These are phyloP conservation scores for Massariosphaeria phaeospora DNA, from an alignment of 495 filamentous ascomycete species.

Conservation along the genomic window DNA sequence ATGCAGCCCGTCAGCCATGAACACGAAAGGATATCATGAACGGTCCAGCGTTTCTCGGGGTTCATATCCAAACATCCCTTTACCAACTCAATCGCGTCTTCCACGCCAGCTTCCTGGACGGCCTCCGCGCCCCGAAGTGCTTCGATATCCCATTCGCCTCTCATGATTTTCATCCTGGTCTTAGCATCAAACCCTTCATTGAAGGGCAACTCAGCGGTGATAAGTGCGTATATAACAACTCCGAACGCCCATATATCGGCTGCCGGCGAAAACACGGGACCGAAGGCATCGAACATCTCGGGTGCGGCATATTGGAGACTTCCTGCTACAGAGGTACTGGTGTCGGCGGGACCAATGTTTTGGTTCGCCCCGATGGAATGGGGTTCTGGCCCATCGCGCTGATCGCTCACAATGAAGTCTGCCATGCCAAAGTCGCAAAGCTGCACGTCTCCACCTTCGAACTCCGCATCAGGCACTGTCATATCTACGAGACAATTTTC, in stretches of 20 bases:
- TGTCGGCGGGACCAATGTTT: constrained; percentile 53
- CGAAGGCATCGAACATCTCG: constrained; percentile 49
- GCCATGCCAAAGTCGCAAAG: constrained; percentile 75
- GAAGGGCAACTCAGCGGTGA: constrained; percentile 66
- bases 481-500: constrained; percentile 70
- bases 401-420: constrained; percentile 59
- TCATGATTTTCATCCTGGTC: constrained; percentile 56
- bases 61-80: constrained; percentile 42
- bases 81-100: constrained; percentile 38
- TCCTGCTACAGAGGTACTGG: constrained; percentile 54
- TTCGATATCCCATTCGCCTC: constrained; percentile 57
- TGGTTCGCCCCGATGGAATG: constrained; percentile 42
- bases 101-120: constrained; percentile 4
- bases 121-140: constrained; percentile 40
- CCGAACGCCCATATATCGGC: constrained; percentile 73
- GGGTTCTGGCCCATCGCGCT: constrained; percentile 29
- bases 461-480: constrained; percentile 43
- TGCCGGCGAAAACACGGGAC: constrained; percentile 48
- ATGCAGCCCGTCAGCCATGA: constrained; percentile 50
- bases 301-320: constrained; percentile 66
- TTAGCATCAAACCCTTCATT: constrained; percentile 56
- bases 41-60: constrained; percentile 35
- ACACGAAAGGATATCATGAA: constrained; percentile 47
- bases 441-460: constrained; percentile 56
- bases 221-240: constrained; percentile 58